Conservation (phyloP, 768 basidiomycete genomes). For the Termitomyces sp. region DNA sequence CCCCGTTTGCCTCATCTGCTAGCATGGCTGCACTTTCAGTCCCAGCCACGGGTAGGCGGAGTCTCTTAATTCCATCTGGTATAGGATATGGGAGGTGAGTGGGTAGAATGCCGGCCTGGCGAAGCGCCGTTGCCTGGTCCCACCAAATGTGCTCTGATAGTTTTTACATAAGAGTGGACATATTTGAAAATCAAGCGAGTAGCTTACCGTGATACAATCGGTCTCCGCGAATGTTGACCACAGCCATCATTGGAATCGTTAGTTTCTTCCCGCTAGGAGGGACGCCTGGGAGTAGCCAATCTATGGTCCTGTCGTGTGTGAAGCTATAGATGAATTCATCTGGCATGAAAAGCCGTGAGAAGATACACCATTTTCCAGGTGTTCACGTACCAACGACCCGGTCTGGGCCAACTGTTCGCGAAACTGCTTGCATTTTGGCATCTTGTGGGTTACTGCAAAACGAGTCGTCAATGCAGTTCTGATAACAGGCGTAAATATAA, state of each 20-base stretch:
- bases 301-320: constrained; percentile 39
- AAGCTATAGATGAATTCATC: constrained; percentile 47
- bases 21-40: constrained; percentile 31
- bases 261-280: constrained; percentile 46
- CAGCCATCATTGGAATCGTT: constrained; percentile 46
- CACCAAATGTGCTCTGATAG: constrained; percentile 39
- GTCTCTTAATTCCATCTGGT: constrained; percentile 13
- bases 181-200: background rate
- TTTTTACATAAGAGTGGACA: background rate
- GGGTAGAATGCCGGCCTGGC: constrained; percentile 32
- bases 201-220: constrained; percentile 30
- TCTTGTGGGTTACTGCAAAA: constrained; percentile 41
- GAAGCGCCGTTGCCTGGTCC: constrained; percentile 36
- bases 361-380: background rate
- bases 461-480: background rate
- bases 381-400: constrained; percentile 39
- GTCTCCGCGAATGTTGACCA: constrained; percentile 46
- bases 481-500: too few relatives aligned
- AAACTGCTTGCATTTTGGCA: constrained; percentile 36
- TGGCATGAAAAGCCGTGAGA: constrained; percentile 10
- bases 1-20: constrained; percentile 29
- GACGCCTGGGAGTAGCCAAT: constrained; percentile 49
- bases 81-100: constrained; percentile 24
- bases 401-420: constrained; percentile 48
- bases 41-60: constrained; percentile 34